A percentile compares a stretch with the other conserved stretches of the same genome.
Evolutionary conservation across 192 early-diverging fungal genomes (phyloP).

Genomic region (Chytriomyces confervae): DNA sequence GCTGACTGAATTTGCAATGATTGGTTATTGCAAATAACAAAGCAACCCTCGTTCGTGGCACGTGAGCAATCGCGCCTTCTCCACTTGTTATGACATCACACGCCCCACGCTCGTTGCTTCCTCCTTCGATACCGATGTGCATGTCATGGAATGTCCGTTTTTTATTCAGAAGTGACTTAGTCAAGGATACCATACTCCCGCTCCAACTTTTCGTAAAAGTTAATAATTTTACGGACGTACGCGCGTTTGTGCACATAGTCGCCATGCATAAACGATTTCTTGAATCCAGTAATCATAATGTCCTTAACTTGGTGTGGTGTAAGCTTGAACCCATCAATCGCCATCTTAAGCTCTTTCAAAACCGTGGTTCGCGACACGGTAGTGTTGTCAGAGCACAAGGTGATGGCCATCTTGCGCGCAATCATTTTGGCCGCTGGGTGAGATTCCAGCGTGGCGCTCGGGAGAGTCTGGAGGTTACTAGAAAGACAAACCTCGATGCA

Average conservation of each 20-base stretch:
- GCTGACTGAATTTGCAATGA: neutral
- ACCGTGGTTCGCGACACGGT: slow-evolving; percentile 25
- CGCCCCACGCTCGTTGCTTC: neutral
- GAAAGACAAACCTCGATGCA: slow-evolving; percentile 29
- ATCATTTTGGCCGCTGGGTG: slow-evolving; percentile 22
- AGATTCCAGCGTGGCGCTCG: neutral
- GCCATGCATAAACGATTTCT: slow-evolving; percentile 21
- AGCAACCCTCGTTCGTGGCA: too few relatives aligned
- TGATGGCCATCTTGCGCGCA: slow-evolving; percentile 23
- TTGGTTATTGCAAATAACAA: too few relatives aligned
- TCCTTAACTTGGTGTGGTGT: slow-evolving; percentile 26
- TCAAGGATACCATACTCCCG: slow-evolving; percentile 8
- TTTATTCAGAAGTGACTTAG: neutral
- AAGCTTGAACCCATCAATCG: slow-evolving; percentile 19
- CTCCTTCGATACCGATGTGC: too few relatives aligned
- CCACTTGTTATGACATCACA: neutral
- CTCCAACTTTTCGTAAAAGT: slow-evolving; percentile 28
- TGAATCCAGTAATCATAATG: slow-evolving; percentile 31
- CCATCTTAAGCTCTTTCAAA: slow-evolving; percentile 21
- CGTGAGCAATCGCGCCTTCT: neutral
- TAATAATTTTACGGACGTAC: slow-evolving; percentile 7
- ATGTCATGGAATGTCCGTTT: neutral
- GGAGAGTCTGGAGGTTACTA: slow-evolving; percentile 27
- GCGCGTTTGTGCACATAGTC: slow-evolving; percentile 22
- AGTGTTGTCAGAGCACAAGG: slow-evolving; percentile 27